Conservation (phyloP, 176 grass and related monocot genomes). For the Triticum aestivum region DNA sequence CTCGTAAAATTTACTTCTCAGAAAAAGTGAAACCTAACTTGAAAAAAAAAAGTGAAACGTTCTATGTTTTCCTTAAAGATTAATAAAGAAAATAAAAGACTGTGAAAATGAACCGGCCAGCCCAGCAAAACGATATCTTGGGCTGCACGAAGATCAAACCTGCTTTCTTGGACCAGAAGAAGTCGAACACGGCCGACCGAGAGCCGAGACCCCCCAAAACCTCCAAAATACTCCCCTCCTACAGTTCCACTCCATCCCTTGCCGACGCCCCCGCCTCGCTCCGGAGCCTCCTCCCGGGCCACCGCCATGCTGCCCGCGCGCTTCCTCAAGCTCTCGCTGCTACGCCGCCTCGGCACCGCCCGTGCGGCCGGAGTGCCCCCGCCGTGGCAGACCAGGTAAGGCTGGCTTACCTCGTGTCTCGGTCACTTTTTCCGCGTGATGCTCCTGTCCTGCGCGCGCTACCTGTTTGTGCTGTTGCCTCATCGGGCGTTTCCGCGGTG, state of each 20-base stretch:
- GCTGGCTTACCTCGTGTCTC: neutral
- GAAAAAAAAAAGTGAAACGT: too few species aligned
- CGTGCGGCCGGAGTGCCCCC: neutral
- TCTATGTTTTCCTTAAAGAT: too few species aligned
- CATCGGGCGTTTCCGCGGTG: neutral
- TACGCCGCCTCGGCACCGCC: conserved; percentile 27
- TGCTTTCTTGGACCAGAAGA: conserved; percentile 51
- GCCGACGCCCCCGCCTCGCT: neutral
- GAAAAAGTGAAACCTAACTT: too few species aligned
- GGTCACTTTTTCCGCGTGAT: neutral
- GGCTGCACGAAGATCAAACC: conserved; percentile 4
- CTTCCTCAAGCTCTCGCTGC: conserved; percentile 39
- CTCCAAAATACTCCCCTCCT: neutral
- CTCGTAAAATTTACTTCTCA: too few species aligned
- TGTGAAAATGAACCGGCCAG: neutral
- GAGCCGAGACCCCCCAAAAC: neutral
- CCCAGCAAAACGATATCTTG: conserved; percentile 7
- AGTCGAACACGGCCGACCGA: neutral
- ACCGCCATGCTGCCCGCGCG: conserved; percentile 37
- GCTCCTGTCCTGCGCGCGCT: neutral
- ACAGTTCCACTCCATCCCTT: neutral
- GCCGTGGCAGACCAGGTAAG: conserved; percentile 21
- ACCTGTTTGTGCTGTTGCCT: conserved; percentile 37
- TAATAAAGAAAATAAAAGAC: too few species aligned
- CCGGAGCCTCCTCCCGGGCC: neutral